Evolutionary conservation across 305 asterid species (phyloP), one percentile per base, ranked within the genome.

Genomic region (Fraxinus albicans): DNA sequence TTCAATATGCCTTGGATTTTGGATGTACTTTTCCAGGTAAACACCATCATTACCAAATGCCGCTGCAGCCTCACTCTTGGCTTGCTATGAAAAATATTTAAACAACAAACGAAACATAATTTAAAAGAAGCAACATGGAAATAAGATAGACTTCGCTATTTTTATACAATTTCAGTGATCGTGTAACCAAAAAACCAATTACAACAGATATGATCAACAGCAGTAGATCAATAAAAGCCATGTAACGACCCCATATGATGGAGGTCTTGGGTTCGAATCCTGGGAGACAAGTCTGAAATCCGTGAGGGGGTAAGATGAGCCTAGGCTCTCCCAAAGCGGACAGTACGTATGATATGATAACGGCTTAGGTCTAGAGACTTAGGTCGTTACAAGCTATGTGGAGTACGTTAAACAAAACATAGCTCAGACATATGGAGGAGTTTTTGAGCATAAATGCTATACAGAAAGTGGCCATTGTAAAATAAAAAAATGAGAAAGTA

Each of bases 41-140:
- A 92, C 95, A 74, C 99, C 98, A 75, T 96, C 99, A 85, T 96
- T 96, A 88, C 99, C 99, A 90, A 96, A 96, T 79, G 99, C 99
- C 87, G 98, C 99, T 44, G 95, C 99, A 85, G 99, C 99, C 90
- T 96, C 99, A 83, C 91, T 93, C 88, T 96, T 91, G 38, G 99
- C 99, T 96, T 94, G 98, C 99, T 96, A 91, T 83, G 53, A 44
- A 78, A 73, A 50, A 35, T 73, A 42, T 27, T 40, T 79, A 86
- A 47, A 82, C n/a, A 58, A 79, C 44, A 47, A 15, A 15, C 72
- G 81, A 80, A 76, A 69, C 75, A 35, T 65, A 50, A 81, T 55
- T 29, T 69, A 35, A 83, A 81, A 82, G 80, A 86, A 44, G 78
- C 70, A 29, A 35, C 58, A 70, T 12, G 72, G 25, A 77, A 17